A percentile compares a stretch with the other conserved stretches of the same genome.
These are phyloP conservation scores for Bombardia bombarda DNA, from an alignment of 495 filamentous ascomycete genomes.

Conservation along the genomic window DNA sequence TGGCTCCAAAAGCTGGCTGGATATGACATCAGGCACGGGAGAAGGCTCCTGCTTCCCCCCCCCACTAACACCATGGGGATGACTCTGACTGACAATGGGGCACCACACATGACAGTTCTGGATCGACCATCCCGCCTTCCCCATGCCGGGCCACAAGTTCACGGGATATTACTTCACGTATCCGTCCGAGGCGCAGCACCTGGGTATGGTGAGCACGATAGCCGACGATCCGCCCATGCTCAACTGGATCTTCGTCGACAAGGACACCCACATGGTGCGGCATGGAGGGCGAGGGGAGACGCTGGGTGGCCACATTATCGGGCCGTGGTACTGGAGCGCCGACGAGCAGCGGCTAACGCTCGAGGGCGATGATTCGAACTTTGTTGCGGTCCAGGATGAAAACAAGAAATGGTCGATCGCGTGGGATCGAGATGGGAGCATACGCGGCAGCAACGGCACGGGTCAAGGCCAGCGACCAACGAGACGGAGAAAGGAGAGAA, in stretches of 20 bases:
- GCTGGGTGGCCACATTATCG: conserved; percentile 38
- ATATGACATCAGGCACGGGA: conserved; percentile 9
- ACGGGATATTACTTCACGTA: conserved; percentile 54
- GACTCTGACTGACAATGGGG: too few relatives aligned
- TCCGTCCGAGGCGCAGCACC: conserved; percentile 45
- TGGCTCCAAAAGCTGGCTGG: too few relatives aligned
- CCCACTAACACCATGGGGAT: too few relatives aligned
- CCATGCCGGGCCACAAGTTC: conserved; percentile 44
- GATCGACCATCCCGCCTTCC: conserved; percentile 36
- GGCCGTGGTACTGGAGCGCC: conserved; percentile 50
- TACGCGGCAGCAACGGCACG: conserved; percentile 12
- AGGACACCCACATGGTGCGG: conserved; percentile 45
- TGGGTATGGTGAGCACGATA: conserved; percentile 51
- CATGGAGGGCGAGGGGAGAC: conserved; percentile 44
- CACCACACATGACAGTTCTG: too few relatives aligned
- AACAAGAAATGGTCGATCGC: conserved; percentile 38
- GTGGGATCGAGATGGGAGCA: conserved; percentile 30
- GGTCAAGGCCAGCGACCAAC: conserved; percentile 17
- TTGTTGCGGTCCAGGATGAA: conserved; percentile 35
- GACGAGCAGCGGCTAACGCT: conserved; percentile 48
- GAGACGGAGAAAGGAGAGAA: conserved; percentile 16
- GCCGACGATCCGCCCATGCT: conserved; percentile 52
- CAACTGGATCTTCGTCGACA: conserved; percentile 58
- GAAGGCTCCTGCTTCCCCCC: too few relatives aligned
- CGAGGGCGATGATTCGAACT: conserved; percentile 30